A percentile compares a stretch with the other conserved stretches of the same genome.
phyloP scores from a whole-genome alignment of 1,139 yeast genomes.

The Lodderomyces oxycetoniae region DNA sequence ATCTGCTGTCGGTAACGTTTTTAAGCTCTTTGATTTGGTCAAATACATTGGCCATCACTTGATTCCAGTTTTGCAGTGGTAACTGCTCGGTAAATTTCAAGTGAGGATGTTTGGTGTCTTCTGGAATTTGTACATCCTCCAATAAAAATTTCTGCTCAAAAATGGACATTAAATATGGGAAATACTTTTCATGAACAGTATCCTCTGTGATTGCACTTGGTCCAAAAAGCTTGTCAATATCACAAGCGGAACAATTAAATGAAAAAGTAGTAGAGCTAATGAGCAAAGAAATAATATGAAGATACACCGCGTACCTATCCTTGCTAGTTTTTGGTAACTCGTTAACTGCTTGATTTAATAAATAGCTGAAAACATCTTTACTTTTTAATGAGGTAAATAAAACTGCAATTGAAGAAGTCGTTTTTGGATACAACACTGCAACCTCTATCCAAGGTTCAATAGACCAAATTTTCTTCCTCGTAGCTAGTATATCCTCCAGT shows the following conservation, averaged over 20 bases:
- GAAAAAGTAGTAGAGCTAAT: conserved; percentile 21
- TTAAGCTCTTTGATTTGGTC: conserved; percentile 35
- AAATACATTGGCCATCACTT: conserved; percentile 18
- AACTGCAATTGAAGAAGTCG: conserved; percentile 46
- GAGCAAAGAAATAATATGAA: conserved; percentile 18
- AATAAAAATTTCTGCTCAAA: conserved; percentile 47
- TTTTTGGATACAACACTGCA: conserved; percentile 47
- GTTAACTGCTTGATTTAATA: conserved; percentile 3
- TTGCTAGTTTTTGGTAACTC: conserved; percentile 3
- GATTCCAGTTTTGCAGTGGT: not conserved
- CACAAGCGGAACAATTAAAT: conserved; percentile 19
- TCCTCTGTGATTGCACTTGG: conserved; percentile 7
- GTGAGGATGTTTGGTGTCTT: conserved; percentile 14
- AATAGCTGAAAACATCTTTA: conserved; percentile 1
- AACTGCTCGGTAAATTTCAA: conserved; percentile 10
- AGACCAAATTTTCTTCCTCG: conserved; percentile 32
- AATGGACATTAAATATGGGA: conserved; percentile 45
- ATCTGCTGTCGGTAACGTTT: conserved; percentile 3
- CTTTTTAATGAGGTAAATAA: conserved; percentile 24
- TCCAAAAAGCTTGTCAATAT: conserved; percentile 32
- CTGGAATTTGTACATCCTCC: conserved; percentile 37
- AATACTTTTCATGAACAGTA: conserved; percentile 43
- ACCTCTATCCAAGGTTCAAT: conserved; percentile 47
- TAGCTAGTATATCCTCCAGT: conserved; percentile 13
- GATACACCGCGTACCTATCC: conserved; percentile 8